phyloP scores from a whole-genome alignment of 768 basidiomycete genomes.

The Phlegmacium glaucopus region DNA sequence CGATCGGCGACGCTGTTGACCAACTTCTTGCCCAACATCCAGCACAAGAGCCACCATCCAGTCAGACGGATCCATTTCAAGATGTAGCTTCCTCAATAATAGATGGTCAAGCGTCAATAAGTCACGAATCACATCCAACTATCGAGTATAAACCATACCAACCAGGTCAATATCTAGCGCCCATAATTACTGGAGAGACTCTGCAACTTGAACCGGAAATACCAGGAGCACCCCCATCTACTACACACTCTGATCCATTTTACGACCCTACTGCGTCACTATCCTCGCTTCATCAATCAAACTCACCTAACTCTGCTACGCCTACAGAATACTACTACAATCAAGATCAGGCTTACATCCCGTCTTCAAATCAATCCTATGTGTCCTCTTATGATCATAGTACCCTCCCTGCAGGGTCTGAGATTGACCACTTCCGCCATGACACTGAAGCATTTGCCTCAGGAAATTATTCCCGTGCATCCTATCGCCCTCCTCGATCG shows the following conservation, averaged over 20 bases:
- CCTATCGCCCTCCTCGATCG: slow-evolving; percentile 54
- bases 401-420: slow-evolving; percentile 31
- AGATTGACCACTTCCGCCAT: slow-evolving; percentile 57
- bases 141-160: slow-evolving; percentile 46
- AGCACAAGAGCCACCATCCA: slow-evolving; percentile 5
- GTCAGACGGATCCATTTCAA: slow-evolving; percentile 18
- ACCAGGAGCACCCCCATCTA: slow-evolving; percentile 4
- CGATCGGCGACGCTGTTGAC: slow-evolving; percentile 18
- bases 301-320: slow-evolving; percentile 13
- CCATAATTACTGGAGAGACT: slow-evolving; percentile 65
- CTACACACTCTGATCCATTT: slow-evolving; percentile 26
- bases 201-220: slow-evolving; percentile 40
- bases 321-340: slow-evolving; percentile 30
- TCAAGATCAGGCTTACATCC: slow-evolving; percentile 33
- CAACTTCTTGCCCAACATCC: slow-evolving; percentile 15
- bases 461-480: slow-evolving; percentile 48
- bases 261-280: slow-evolving; percentile 23
- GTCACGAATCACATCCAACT: slow-evolving; percentile 11
- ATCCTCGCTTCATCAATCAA: slow-evolving; percentile 11
- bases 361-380: slow-evolving; percentile 30
- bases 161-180: slow-evolving; percentile 57
- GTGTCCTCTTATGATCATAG: slow-evolving; percentile 28
- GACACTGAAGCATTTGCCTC: slow-evolving; percentile 72
- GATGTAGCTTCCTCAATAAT: slow-evolving; percentile 16
- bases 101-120: slow-evolving; percentile 12